Evolutionary conservation across 1,284 basidiomycete genomes (phyloP), one percentile per base, ranked within the genome.

Genomic region (Sporisorium sorghi): DNA sequence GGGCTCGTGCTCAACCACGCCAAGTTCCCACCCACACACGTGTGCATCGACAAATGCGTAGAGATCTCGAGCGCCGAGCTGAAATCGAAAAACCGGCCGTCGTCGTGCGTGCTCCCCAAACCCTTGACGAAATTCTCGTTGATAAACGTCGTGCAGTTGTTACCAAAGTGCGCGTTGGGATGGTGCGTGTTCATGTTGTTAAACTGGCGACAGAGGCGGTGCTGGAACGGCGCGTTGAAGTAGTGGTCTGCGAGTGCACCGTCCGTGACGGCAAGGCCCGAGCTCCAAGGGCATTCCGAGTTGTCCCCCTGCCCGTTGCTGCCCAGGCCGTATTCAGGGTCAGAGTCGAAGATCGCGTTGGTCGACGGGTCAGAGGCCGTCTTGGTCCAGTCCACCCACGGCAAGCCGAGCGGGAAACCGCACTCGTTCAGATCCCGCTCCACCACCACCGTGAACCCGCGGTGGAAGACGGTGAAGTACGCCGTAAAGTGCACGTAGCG

Each of bases 401-500:
- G 65, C 14, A 74, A 14, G 2, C 72, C 72, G 0, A 43, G 23
- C 1, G n/a, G n/a, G 21, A 65, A 61, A 0, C 72, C 72, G 35
- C 72, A 74, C 0, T 57, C 42, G 51, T 62, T 46, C 9, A 74
- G 37, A 47, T 74, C 72, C 1, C 55, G 61, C 28, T 74, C 55
- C 14, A 70, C 53, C 23, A 70, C n/a, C 0, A 53, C 62, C 15
- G 33, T 23, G 14, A 70, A 61, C 0, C 57, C 72, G 3, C 72
- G 62, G 12, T 74, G 72, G 49, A 69, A 74, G 3, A 49, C 47
- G 1, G 50, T 30, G 26, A 74, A 74, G 19, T 60, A 73, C 11
- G 71, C 71, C 0, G 65, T 73, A 35, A 68, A 73, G 32, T 73
- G 71, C 5, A 73, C 71, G 43, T 73, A 73, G 21, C 55, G 46